Percentiles rank a stretch among this genome's conserved stretches.
Evolutionary conservation across 164 flowering plant genomes (phyloP).

Genomic region (Magnolia changhungtana): DNA sequence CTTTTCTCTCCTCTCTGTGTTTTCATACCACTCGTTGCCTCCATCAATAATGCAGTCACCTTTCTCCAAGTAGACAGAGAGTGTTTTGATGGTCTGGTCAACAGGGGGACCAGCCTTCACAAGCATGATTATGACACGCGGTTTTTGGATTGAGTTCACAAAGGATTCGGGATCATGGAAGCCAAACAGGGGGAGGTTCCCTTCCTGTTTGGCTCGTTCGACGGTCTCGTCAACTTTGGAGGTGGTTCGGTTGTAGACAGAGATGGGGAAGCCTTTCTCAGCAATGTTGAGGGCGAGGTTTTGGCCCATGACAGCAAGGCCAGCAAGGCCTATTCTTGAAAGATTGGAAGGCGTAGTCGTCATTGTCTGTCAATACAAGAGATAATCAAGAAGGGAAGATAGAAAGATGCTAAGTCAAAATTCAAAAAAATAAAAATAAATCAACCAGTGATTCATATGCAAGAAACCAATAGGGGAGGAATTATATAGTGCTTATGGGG

Average conservation of each 20-base stretch:
- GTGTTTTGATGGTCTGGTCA: constrained; percentile 59
- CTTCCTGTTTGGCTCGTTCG: constrained; percentile 65
- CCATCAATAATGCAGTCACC: constrained; percentile 75
- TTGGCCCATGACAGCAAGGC: constrained; percentile 78
- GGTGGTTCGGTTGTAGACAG: constrained; percentile 71
- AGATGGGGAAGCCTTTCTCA: constrained; percentile 75
- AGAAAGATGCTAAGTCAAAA: too few species aligned
- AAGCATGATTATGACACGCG: constrained; percentile 63
- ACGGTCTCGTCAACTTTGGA: constrained; percentile 75
- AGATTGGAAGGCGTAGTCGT: constrained; percentile 32
- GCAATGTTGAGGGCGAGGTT: constrained; percentile 75
- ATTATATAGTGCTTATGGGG: too few species aligned
- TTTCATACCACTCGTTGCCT: constrained; percentile 70
- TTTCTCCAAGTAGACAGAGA: constrained; percentile 56
- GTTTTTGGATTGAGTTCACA: constrained; percentile 54
- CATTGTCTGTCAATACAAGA: too few species aligned
- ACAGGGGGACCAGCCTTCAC: constrained; percentile 73
- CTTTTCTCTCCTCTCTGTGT: constrained; percentile 61
- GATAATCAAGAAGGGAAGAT: too few species aligned
- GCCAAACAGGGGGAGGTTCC: constrained; percentile 60
- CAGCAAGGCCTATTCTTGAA: constrained; percentile 68
- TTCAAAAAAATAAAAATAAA: too few species aligned
- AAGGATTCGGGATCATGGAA: constrained; percentile 63
- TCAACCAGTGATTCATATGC: too few species aligned
- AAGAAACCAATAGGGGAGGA: too few species aligned